Conservation (phyloP, 768 basidiomycete species). For the Lactarius quietus region DNA sequence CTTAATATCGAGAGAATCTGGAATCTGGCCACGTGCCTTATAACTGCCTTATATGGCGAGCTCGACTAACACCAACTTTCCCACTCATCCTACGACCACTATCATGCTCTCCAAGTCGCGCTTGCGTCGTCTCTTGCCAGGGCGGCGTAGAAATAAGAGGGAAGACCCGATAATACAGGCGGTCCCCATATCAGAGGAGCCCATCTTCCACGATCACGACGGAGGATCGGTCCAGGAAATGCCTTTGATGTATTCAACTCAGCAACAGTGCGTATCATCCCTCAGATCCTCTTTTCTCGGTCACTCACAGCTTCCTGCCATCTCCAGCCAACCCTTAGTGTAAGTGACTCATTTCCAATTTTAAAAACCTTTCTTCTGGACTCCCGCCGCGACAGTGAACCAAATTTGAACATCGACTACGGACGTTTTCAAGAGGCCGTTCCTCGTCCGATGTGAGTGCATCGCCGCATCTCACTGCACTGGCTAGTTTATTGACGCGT, state of each 20-base stretch:
- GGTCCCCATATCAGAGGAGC: conserved; percentile 15
- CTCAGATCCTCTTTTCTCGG: background rate
- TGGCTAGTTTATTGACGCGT: background rate
- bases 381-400: conserved; percentile 13
- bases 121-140: conserved; percentile 22
- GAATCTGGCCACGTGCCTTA: conserved; percentile 17
- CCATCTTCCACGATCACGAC: conserved; percentile 1
- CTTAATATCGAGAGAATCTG: conserved; percentile 12
- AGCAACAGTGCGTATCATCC: conserved; percentile 5
- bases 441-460: conserved; percentile 11
- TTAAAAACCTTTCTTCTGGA: background rate
- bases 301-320: background rate
- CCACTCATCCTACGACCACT: background rate
- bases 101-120: conserved; percentile 14
- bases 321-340: conserved; percentile 2
- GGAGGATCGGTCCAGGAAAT: conserved; percentile 14
- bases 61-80: background rate
- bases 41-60: conserved; percentile 1
- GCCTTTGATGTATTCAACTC: background rate
- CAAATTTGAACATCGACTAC: conserved; percentile 23
- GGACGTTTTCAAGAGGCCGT: conserved; percentile 23
- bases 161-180: conserved; percentile 18
- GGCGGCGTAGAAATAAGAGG: conserved; percentile 13
- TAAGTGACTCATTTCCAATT: background rate
- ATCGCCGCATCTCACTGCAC: background rate